phyloP scores from a whole-genome alignment of 371 early-diverging fungal species.

The Actinomortierella wolfii region DNA sequence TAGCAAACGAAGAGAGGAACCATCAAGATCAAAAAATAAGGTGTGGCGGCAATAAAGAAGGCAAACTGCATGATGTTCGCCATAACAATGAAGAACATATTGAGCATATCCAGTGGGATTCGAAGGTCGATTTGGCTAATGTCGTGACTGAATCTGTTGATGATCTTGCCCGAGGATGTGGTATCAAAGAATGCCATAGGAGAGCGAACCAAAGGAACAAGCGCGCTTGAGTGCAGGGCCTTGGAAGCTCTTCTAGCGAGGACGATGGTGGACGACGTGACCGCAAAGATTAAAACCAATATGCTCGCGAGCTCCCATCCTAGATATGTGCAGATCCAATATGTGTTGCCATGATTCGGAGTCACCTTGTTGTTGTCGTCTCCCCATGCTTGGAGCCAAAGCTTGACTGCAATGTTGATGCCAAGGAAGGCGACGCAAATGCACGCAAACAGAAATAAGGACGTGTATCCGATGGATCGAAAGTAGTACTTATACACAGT shows the following conservation, averaged over 20 bases:
- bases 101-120: conserved; percentile 23
- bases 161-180: conserved; percentile 81
- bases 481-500: conserved; percentile 27
- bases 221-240: conserved; percentile 49
- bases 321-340: not conserved
- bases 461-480: conserved; percentile 1
- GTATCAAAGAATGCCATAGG: conserved; percentile 79
- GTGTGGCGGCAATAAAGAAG: conserved; percentile 16
- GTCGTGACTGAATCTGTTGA: conserved; percentile 82
- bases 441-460: not conserved
- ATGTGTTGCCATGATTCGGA: not conserved
- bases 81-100: conserved; percentile 21
- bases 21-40: conserved; percentile 22
- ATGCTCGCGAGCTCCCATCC: not conserved
- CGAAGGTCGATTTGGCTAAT: conserved; percentile 73
- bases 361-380: not conserved
- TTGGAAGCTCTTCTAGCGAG: not conserved
- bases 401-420: not conserved
- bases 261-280: not conserved
- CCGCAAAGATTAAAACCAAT: not conserved
- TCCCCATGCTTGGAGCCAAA: conserved; percentile 2
- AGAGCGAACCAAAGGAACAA: conserved; percentile 58
- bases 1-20: conserved; percentile 21
- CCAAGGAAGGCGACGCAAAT: not conserved
- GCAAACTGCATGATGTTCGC: conserved; percentile 15